Conservation (phyloP, 164 flowering plant species). For the Cinnamomum micranthum region DNA sequence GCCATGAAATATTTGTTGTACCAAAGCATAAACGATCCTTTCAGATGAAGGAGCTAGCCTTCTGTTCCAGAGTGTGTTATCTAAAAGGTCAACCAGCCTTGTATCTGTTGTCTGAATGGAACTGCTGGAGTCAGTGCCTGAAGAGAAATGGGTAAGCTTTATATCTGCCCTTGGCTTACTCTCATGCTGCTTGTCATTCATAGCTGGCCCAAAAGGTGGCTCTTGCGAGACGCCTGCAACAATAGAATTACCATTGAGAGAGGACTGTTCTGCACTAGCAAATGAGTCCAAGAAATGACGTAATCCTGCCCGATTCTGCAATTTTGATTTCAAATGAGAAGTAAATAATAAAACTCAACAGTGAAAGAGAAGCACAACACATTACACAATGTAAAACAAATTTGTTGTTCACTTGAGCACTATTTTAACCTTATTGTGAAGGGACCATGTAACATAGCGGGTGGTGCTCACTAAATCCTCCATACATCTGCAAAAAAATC, state of each 20-base stretch:
- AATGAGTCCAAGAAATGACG: slow-evolving; percentile 94
- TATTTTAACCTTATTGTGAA: slow-evolving; percentile 80
- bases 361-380: not conserved
- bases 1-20: slow-evolving; percentile 96
- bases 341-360: slow-evolving; percentile 8
- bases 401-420: not conserved
- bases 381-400: not conserved
- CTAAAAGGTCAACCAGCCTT: slow-evolving; percentile 86
- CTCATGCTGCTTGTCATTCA: slow-evolving; percentile 57
- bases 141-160: slow-evolving; percentile 64
- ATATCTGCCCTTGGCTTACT: slow-evolving; percentile 56
- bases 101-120: slow-evolving; percentile 67
- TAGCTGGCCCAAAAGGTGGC: slow-evolving; percentile 33
- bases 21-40: slow-evolving; percentile 90
- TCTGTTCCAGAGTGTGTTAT: slow-evolving; percentile 94
- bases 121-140: slow-evolving; percentile 49
- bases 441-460: slow-evolving; percentile 94
- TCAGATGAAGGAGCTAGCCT: slow-evolving; percentile 98
- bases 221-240: slow-evolving; percentile 46
- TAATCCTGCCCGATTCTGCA: slow-evolving; percentile 90
- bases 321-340: slow-evolving; percentile 12
- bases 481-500: slow-evolving; percentile 62
- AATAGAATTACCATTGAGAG: slow-evolving; percentile 27
- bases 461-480: slow-evolving; percentile 89
- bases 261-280: slow-evolving; percentile 65